Percentiles rank a stretch among this genome's conserved stretches.
Evolutionary conservation across 140 eudicot genomes (phyloP).

Genomic region (Flaveria floridana): DNA sequence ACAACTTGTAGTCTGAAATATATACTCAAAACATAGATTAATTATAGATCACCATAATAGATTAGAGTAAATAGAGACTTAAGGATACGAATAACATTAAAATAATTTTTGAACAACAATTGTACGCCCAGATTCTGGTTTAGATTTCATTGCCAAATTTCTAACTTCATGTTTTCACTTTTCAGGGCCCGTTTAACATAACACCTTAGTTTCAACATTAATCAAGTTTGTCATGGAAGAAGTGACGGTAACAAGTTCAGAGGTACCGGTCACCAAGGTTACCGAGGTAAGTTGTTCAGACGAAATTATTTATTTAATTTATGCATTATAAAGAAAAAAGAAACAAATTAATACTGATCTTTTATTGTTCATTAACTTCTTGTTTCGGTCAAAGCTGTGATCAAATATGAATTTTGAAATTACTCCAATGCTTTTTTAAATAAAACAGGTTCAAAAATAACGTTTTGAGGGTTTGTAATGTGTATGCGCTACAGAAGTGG

Average conservation of each 20-base stretch:
- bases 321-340: neutral
- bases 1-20: neutral
- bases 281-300: constrained; percentile 43
- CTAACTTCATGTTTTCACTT: constrained; percentile 27
- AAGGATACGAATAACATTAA: constrained; percentile 20
- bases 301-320: neutral
- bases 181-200: constrained; percentile 22
- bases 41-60: constrained; percentile 8
- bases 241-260: constrained; percentile 51
- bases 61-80: constrained; percentile 28
- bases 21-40: neutral
- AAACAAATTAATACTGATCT: constrained; percentile 6
- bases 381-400: constrained; percentile 19
- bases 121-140: too few relatives aligned
- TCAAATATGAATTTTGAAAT: constrained; percentile 8
- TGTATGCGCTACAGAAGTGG: neutral
- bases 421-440: neutral
- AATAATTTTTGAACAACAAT: too few relatives aligned
- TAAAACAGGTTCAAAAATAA: neutral
- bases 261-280: constrained; percentile 56
- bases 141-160: neutral
- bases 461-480: neutral
- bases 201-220: constrained; percentile 11
- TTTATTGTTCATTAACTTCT: constrained; percentile 10
- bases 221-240: constrained; percentile 52